phyloP scores from a whole-genome alignment of 192 early-diverging fungal genomes.

The Spizellomyces sp. region DNA sequence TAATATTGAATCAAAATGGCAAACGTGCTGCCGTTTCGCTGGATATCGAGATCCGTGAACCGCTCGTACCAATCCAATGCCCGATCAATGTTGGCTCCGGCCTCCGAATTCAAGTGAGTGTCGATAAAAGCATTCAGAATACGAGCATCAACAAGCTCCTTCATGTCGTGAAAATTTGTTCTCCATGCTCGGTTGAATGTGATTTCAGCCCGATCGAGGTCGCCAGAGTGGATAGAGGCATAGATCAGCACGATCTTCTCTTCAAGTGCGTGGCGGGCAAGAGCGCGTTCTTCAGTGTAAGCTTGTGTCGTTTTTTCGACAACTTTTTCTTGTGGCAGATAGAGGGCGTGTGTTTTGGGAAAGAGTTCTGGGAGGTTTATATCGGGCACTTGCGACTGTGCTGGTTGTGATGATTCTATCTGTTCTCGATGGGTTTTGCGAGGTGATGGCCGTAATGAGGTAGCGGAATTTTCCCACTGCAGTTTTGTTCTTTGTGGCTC shows the following conservation, averaged over 20 bases:
- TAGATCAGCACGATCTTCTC: conserved; percentile 40
- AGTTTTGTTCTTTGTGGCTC: too few relatives aligned
- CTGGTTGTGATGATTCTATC: background rate
- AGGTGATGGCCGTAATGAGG: too few relatives aligned
- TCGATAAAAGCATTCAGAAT: conserved; percentile 87
- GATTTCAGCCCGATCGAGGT: conserved; percentile 72
- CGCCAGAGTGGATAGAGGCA: conserved; percentile 74
- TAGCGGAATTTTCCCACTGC: too few relatives aligned
- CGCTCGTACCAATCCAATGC: conserved; percentile 75
- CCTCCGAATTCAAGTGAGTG: conserved; percentile 42
- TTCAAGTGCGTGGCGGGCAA: background rate
- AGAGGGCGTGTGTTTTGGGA: background rate
- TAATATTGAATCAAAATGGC: conserved; percentile 76
- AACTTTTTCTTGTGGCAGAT: background rate
- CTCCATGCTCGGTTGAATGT: conserved; percentile 68
- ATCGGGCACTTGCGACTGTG: background rate
- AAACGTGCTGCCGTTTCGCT: conserved; percentile 73
- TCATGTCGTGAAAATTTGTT: conserved; percentile 71
- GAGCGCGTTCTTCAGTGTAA: background rate
- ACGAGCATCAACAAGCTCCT: conserved; percentile 63
- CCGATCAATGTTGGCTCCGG: conserved; percentile 34
- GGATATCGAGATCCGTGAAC: conserved; percentile 57
- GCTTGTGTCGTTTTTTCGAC: background rate
- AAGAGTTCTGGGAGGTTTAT: background rate
- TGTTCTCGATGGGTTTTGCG: too few relatives aligned